phyloP scores from a whole-genome alignment of 2,329 filamentous ascomycete species.

The Rhynchosporium graminicola region DNA sequence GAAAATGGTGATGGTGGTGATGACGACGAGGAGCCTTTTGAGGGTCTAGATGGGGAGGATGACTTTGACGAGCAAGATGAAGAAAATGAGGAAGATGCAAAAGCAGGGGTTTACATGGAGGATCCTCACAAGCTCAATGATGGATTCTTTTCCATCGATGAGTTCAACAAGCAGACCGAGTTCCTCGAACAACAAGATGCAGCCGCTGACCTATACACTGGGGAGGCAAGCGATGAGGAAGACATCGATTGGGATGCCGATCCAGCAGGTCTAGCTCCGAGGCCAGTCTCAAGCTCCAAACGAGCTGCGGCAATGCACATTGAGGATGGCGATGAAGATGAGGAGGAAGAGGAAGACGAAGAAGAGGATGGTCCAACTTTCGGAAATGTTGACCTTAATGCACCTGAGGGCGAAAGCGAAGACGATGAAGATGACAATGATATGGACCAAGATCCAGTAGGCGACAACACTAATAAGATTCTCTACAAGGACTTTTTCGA shows the following conservation, averaged over 20 bases:
- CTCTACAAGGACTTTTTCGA: conserved; percentile 95
- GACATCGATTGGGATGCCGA: conserved; percentile 86
- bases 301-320: conserved; percentile 38
- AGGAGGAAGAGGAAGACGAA: conserved; percentile 66
- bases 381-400: conserved; percentile 74
- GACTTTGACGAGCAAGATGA: conserved; percentile 45
- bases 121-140: conserved; percentile 90
- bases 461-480: conserved; percentile 80
- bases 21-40: conserved; percentile 42
- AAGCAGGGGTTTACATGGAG: conserved; percentile 59
- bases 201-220: conserved; percentile 72
- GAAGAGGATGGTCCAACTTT: conserved; percentile 81
- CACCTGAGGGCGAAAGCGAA: conserved; percentile 69
- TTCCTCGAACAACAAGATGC: conserved; percentile 85
- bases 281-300: conserved; percentile 38
- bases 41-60: conserved; percentile 43
- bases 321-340: conserved; percentile 45
- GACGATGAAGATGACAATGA: conserved; percentile 60
- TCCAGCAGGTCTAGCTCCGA: conserved; percentile 54
- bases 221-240: conserved; percentile 77
- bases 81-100: conserved; percentile 51
- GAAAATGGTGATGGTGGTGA: conserved; percentile 6
- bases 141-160: conserved; percentile 95
- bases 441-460: conserved; percentile 54
- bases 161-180: conserved; percentile 94